phyloP scores from a whole-genome alignment of 2,329 filamentous ascomycete genomes.

The Paecilomyces sp. region DNA sequence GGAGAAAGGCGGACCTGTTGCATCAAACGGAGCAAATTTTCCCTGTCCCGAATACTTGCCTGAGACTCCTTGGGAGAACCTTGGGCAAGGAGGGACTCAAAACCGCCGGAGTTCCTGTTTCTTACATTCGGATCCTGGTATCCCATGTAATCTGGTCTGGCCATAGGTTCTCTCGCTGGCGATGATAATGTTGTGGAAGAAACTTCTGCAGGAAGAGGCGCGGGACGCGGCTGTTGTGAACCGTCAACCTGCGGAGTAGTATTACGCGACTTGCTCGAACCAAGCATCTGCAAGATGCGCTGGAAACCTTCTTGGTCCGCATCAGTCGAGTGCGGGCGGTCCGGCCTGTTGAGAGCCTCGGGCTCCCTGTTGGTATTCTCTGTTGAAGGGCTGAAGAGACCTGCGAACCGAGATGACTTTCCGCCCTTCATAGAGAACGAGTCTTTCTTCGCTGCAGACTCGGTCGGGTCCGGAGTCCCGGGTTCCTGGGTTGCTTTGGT shows the following conservation, averaged over 20 bases:
- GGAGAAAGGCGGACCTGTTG: conserved; percentile 44
- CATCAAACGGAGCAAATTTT: conserved; percentile 83
- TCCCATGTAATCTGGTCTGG: conserved; percentile 24
- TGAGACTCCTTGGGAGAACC: conserved; percentile 33
- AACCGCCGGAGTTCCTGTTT: conserved; percentile 15
- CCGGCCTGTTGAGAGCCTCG: conserved; percentile 17
- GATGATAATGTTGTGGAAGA: conserved; percentile 20
- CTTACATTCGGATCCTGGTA: conserved; percentile 16
- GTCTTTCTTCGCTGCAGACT: conserved; percentile 37
- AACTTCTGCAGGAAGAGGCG: conserved; percentile 24
- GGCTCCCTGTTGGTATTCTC: conserved; percentile 44
- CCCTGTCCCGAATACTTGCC: conserved; percentile 58
- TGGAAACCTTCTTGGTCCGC: conserved; percentile 83
- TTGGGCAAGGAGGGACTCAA: conserved; percentile 22
- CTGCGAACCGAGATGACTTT: conserved; percentile 80
- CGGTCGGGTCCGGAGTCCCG: conserved; percentile 28
- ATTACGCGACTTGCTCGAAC: conserved; percentile 43
- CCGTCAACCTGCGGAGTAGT: conserved; percentile 37
- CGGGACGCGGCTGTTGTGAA: conserved; percentile 20
- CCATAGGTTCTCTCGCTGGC: conserved; percentile 21
- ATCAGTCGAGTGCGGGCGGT: conserved; percentile 41
- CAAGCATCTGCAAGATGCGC: conserved; percentile 73
- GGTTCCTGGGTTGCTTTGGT: conserved; percentile 39
- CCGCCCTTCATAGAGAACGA: conserved; percentile 44
- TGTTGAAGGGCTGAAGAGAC: conserved; percentile 60